Base-by-base conservation (phyloP, 345 rosid genomes). In the Hibiscus tridactylites region DNA sequence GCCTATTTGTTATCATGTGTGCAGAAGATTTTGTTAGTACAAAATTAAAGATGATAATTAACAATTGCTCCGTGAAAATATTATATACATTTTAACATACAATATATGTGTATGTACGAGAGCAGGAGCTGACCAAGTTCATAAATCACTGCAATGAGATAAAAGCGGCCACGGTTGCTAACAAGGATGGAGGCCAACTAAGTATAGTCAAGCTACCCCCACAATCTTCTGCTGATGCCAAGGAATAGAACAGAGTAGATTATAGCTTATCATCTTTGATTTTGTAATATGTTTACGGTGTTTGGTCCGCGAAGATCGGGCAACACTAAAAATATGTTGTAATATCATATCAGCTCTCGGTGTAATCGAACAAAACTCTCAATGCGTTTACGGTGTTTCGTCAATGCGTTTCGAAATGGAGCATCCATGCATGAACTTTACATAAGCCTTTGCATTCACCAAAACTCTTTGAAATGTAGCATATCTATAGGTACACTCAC, bases 71-170 rank as follows among this genome's bases (percentile, higher is more conserved):
- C 50, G 2, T 16, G 68, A 39, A 64, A 42, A 9, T 19, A 47
- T 13, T 13, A 8, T 39, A 8, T 39, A 1, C 44, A 39, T 39
- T 39, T 39, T 39, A 39, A 39, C 44, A 39, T 39, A 39, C 8
- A 39, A 39, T 39, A 39, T 39, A 0, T 39, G 44, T 6, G 9
- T 7, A 39, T 39, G 44, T 39, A 50, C 21, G 56, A 50, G 39
- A 42, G 19, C 85, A 91, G 97, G 96, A 90, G 72, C 73, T 88
- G 60, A 90, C 82, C 72, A 91, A 90, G 81, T 94, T 94, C 77
- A 88, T 91, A 71, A 94, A 94, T 80, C 93, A 85, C 13, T 88
- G 95, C 85, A 91, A 91, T 17, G 97, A 90, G 87, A 75, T 85
- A 73, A 91, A 90, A 80, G 89, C 95, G 24, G 93, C 97, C 26